Percentiles rank a stretch among this genome's conserved stretches.
Evolutionary conservation across 139 green algal genomes (phyloP).

Genomic region (Chlorokybus atmophyticus): DNA sequence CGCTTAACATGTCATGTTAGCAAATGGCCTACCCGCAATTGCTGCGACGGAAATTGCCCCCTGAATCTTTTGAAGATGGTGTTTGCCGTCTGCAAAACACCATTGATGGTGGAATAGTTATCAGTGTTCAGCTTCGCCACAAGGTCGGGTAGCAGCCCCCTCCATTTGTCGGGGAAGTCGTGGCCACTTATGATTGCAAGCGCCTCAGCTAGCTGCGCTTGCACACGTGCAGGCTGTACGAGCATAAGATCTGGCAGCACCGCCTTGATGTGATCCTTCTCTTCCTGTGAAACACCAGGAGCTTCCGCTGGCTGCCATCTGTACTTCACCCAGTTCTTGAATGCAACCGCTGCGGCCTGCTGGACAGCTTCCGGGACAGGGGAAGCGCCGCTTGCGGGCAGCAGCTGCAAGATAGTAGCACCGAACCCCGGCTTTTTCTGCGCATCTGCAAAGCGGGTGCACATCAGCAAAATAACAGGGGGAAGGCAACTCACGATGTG

Average conservation of each 20-base stretch:
- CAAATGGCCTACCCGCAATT: no score
- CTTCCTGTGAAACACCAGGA: conserved; percentile 11
- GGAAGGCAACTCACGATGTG: no score
- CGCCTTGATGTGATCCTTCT: conserved; percentile 75
- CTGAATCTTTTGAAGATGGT: conserved; percentile 91
- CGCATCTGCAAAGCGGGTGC: no score
- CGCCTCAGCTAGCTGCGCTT: conserved; percentile 68
- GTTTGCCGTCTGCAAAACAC: conserved; percentile 79
- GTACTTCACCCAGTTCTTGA: conserved; percentile 93
- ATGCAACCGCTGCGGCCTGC: conserved; percentile 82
- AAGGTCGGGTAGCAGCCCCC: conserved; percentile 75
- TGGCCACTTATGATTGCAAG: conserved; percentile 73
- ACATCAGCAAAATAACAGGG: no score
- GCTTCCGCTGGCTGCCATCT: conserved; percentile 45
- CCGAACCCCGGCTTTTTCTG: no score
- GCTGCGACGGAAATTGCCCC: conserved; percentile 45
- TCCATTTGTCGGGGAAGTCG: conserved; percentile 86
- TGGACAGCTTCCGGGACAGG: conserved; percentile 47
- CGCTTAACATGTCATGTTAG: no score
- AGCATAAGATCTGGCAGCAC: conserved; percentile 82
- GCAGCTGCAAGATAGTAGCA: no score
- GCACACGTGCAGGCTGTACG: conserved; percentile 39
- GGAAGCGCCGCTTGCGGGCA: no score
- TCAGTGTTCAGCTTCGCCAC: conserved; percentile 42
- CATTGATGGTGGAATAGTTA: conserved; percentile 51